A percentile compares a stretch with the other conserved stretches of the same genome.
Evolutionary conservation across 1,284 basidiomycete genomes (phyloP).

Genomic region (Chalciporus sp.): DNA sequence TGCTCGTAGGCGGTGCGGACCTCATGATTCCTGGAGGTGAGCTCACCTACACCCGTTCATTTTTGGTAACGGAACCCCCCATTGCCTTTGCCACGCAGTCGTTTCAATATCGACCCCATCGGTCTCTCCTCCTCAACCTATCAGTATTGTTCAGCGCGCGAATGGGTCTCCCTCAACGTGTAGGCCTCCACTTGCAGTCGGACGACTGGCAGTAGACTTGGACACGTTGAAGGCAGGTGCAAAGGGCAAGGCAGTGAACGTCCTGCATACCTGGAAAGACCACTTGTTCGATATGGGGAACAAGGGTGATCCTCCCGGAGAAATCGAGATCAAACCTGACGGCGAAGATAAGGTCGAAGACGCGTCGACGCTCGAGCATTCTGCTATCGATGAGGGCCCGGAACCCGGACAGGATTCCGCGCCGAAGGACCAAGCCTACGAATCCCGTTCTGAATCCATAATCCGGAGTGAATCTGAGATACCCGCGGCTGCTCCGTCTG

Average conservation of each 20-base stretch:
- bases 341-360: constrained; percentile 22
- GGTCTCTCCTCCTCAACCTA: constrained; percentile 51
- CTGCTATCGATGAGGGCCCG: constrained; percentile 2
- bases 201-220: constrained; percentile 63
- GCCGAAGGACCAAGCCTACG: constrained; percentile 14
- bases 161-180: constrained; percentile 32
- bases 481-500: constrained; percentile 3
- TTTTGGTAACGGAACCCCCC: neutral
- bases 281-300: constrained; percentile 69
- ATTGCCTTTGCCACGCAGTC: constrained; percentile 47
- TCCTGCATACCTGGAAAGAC: constrained; percentile 74
- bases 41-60: constrained; percentile 22
- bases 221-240: constrained; percentile 44
- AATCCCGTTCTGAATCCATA: constrained; percentile 4
- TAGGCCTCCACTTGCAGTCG: constrained; percentile 67
- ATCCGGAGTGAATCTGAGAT: constrained; percentile 7
- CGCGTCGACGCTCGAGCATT: constrained; percentile 15
- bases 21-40: constrained; percentile 80
- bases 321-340: constrained; percentile 28
- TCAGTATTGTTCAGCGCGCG: constrained; percentile 59
- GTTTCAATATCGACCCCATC: constrained; percentile 47
- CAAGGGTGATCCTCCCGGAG: constrained; percentile 56
- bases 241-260: constrained; percentile 75
- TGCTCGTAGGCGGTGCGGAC: constrained; percentile 71
- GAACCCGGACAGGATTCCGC: constrained; percentile 16